Evolutionary conservation across 805 yeast genomes (phyloP).

Genomic region (Saccharomycopsis amapae): DNA sequence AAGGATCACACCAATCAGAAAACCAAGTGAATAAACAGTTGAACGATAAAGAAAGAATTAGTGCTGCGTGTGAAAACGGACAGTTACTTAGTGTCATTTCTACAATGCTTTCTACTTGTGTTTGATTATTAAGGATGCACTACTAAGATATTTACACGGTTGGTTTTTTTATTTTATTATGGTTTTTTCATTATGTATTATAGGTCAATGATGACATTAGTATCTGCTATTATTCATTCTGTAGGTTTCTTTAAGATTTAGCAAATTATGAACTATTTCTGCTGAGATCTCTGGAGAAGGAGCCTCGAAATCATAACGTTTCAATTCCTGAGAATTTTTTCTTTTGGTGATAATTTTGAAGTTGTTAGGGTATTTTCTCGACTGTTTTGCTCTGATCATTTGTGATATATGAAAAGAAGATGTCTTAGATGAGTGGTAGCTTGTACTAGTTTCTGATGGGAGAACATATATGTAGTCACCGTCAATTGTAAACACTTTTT

Average conservation of each 20-base stretch:
- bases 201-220: background rate
- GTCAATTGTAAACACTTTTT: constrained; percentile 78
- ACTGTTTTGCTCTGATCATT: constrained; percentile 66
- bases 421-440: constrained; percentile 52
- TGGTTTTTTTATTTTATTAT: too few species aligned
- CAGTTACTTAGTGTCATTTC: constrained; percentile 86
- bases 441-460: constrained; percentile 51
- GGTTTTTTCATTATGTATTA: too few species aligned
- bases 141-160: too few species aligned
- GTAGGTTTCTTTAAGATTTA: constrained; percentile 49
- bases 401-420: constrained; percentile 81
- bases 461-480: constrained; percentile 90
- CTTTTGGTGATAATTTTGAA: constrained; percentile 77
- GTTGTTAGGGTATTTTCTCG: constrained; percentile 64
- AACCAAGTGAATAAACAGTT: constrained; percentile 93
- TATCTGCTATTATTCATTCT: constrained; percentile 31
- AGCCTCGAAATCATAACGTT: constrained; percentile 86
- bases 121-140: background rate
- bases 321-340: constrained; percentile 45
- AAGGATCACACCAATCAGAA: constrained; percentile 94
- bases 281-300: constrained; percentile 48
- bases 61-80: constrained; percentile 97
- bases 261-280: constrained; percentile 70
- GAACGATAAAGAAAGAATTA: constrained; percentile 94
- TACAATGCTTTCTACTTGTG: constrained; percentile 82